A percentile compares a stretch with the other conserved stretches of the same genome.
Evolutionary conservation across 148 eudicot species (phyloP).

Genomic region (Rhododendron henanense): DNA sequence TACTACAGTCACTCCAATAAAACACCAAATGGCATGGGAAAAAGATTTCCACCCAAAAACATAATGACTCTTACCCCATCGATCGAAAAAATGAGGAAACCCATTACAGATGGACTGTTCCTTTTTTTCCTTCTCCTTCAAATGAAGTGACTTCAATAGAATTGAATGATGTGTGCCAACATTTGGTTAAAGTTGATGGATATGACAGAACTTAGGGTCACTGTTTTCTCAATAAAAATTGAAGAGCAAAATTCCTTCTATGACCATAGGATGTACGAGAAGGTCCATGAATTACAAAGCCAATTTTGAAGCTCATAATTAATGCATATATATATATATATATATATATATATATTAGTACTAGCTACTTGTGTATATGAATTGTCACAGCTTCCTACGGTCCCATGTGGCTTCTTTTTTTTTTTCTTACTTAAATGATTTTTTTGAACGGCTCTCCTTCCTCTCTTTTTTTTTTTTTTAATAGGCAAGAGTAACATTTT

Average conservation of each 20-base stretch:
- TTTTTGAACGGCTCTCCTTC: no score
- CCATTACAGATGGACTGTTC: background rate
- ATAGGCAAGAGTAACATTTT: no score
- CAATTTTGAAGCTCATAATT: background rate
- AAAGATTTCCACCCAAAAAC: slow-evolving; percentile 4
- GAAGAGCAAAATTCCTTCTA: background rate
- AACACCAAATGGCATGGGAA: background rate
- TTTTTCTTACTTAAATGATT: no score
- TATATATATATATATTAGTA: no score
- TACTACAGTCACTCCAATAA: slow-evolving; percentile 9
- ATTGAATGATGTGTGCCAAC: background rate
- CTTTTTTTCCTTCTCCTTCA: background rate
- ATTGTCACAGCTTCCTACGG: background rate
- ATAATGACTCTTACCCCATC: slow-evolving; percentile 11
- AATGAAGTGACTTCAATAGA: slow-evolving; percentile 14
- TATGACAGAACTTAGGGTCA: slow-evolving; percentile 31
- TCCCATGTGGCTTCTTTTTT: background rate
- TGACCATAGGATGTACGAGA: background rate
- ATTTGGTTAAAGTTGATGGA: slow-evolving; percentile 28
- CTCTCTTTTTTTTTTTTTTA: no score
- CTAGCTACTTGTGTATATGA: background rate
- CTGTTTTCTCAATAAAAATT: slow-evolving; percentile 15
- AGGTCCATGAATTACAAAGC: background rate
- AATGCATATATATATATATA: no score
- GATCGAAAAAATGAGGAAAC: background rate